These are phyloP conservation scores for Vitis hybrid DNA, from an alignment of 177 flowering plant genomes.

Conservation along the genomic window DNA sequence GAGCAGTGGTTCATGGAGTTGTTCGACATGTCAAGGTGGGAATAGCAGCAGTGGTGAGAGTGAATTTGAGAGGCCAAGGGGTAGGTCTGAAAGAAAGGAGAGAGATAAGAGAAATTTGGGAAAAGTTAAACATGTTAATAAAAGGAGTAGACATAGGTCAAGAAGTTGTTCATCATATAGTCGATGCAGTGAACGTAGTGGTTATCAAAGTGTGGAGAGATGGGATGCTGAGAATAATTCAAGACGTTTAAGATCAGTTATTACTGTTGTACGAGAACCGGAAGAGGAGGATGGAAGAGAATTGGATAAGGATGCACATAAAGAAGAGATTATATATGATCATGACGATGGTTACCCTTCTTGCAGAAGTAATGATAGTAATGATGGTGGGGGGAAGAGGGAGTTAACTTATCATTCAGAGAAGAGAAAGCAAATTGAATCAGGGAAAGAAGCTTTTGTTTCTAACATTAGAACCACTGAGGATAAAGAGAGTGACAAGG, in stretches of 20 bases:
- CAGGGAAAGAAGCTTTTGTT: conserved; percentile 16
- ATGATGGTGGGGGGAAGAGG: conserved; percentile 42
- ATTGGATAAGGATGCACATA: conserved; percentile 22
- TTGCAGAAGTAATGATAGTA: conserved; percentile 59
- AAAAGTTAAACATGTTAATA: conserved; percentile 20
- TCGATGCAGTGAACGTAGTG: conserved; percentile 16
- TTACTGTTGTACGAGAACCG: conserved; percentile 26
- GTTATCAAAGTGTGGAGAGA: conserved; percentile 29
- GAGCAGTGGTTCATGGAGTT: conserved; percentile 48
- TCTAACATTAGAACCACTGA: conserved; percentile 8
- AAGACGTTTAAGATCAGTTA: conserved; percentile 59
- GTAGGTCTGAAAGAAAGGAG: conserved; percentile 30
- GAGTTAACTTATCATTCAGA: conserved; percentile 25
- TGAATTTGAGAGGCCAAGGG: conserved; percentile 30
- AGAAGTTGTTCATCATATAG: conserved; percentile 45
- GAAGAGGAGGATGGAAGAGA: conserved; percentile 25
- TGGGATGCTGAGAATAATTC: conserved; percentile 25
- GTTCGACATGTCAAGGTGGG: conserved; percentile 38
- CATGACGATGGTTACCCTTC: conserved; percentile 69
- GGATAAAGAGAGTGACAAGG: conserved; percentile 4
- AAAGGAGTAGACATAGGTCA: conserved; percentile 33
- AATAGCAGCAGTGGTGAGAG: conserved; percentile 38
- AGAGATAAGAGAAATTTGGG: conserved; percentile 19
- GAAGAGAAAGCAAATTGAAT: conserved; percentile 24
- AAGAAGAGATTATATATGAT: conserved; percentile 55